phyloP scores from a whole-genome alignment of 2,329 filamentous ascomycete genomes.

The Leptodontidium sp. region DNA sequence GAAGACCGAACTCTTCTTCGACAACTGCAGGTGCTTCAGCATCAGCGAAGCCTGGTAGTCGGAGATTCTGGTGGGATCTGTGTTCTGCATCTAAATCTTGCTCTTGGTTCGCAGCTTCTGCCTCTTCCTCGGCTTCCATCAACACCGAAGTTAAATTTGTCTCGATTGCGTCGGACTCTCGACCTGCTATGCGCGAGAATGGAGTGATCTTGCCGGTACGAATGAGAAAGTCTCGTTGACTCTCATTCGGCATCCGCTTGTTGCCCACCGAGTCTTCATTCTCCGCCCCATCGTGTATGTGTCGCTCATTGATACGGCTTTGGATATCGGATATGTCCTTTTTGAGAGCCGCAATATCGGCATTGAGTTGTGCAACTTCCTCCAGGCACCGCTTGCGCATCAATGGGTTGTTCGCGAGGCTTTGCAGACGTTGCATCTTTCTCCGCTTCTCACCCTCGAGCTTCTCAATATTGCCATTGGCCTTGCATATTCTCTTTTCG shows the following conservation, averaged over 20 bases:
- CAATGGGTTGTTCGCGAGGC: slow-evolving; percentile 59
- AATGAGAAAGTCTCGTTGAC: slow-evolving; percentile 87
- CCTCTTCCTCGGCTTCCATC: slow-evolving; percentile 80
- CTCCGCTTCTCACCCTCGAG: slow-evolving; percentile 71
- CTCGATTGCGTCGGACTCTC: slow-evolving; percentile 63
- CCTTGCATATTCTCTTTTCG: slow-evolving; percentile 67
- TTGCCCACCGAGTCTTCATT: slow-evolving; percentile 58
- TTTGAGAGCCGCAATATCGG: slow-evolving; percentile 57
- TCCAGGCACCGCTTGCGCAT: slow-evolving; percentile 54
- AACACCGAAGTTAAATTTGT: slow-evolving; percentile 80
- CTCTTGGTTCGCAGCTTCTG: slow-evolving; percentile 51
- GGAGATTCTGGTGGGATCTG: slow-evolving; percentile 75
- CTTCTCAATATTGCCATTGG: slow-evolving; percentile 62
- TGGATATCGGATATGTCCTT: slow-evolving; percentile 83
- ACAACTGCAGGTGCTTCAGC: slow-evolving; percentile 49
- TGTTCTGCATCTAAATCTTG: slow-evolving; percentile 54
- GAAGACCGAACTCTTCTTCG: slow-evolving; percentile 64
- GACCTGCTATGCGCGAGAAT: slow-evolving; percentile 75
- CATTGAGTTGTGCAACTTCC: slow-evolving; percentile 44
- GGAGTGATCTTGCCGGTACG: slow-evolving; percentile 97
- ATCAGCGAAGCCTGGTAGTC: slow-evolving; percentile 75
- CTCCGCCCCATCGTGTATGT: slow-evolving; percentile 59
- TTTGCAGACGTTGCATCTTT: slow-evolving; percentile 62
- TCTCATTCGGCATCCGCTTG: slow-evolving; percentile 78
- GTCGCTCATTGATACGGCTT: slow-evolving; percentile 79